Evolutionary conservation across 371 early-diverging fungal genomes (phyloP).

Genomic region (Syncephalastrum sp.): DNA sequence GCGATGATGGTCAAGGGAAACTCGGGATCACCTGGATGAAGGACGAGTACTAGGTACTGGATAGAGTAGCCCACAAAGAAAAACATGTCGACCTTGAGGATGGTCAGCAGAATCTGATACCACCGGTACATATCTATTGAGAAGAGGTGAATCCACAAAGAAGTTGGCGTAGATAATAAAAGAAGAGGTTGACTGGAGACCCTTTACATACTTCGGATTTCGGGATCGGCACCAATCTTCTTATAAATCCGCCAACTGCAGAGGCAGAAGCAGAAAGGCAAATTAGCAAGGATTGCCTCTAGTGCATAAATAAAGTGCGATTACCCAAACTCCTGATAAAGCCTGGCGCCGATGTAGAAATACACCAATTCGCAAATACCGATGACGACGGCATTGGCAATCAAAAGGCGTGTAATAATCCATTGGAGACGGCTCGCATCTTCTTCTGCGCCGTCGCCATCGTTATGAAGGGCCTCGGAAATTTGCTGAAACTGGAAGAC

Average conservation of each 20-base stretch:
- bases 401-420: constrained; percentile 33
- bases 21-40: constrained; percentile 68
- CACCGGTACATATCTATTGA: constrained; percentile 70
- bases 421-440: constrained; percentile 9
- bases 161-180: constrained; percentile 1
- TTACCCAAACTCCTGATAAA: constrained; percentile 86
- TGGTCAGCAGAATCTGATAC: constrained; percentile 83
- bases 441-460: constrained; percentile 1
- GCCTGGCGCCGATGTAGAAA: constrained; percentile 41
- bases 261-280: neutral
- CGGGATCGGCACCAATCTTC: constrained; percentile 87
- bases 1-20: constrained; percentile 83
- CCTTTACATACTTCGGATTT: constrained; percentile 67
- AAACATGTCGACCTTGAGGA: constrained; percentile 88
- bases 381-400: constrained; percentile 42
- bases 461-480: constrained; percentile 28
- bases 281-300: neutral
- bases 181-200: neutral
- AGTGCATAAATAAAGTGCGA: neutral
- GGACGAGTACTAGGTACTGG: constrained; percentile 82
- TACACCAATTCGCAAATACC: constrained; percentile 44
- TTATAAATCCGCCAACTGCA: constrained; percentile 84
- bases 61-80: constrained; percentile 86
- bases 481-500: constrained; percentile 68
- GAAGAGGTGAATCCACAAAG: neutral